These are phyloP conservation scores for Suillus paluster DNA, from an alignment of 768 basidiomycete genomes.

Conservation along the genomic window DNA sequence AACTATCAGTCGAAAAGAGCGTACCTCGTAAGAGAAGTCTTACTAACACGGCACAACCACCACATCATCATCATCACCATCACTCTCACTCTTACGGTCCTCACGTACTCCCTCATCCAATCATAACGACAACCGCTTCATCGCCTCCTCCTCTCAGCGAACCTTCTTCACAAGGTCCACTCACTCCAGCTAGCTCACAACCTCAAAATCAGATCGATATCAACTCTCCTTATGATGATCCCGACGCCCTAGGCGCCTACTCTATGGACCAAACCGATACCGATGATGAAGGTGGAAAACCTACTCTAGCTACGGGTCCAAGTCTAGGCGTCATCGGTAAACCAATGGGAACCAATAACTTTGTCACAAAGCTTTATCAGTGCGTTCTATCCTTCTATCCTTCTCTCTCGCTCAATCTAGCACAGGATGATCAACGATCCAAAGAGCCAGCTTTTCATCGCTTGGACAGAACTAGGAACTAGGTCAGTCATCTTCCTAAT, in stretches of 20 bases:
- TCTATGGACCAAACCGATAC: conserved; percentile 21
- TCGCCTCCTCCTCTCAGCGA: conserved; percentile 32
- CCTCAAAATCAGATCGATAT: conserved; percentile 33
- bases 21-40: too few relatives aligned
- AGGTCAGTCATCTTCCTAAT: conserved; percentile 42
- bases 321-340: conserved; percentile 68
- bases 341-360: conserved; percentile 74
- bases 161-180: conserved; percentile 28
- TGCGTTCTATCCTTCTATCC: too few relatives aligned
- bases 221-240: conserved; percentile 57
- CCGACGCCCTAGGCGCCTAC: conserved; percentile 48
- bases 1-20: too few relatives aligned
- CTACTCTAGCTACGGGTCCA: conserved; percentile 27
- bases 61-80: too few relatives aligned
- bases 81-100: too few relatives aligned
- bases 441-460: conserved; percentile 78
- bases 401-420: too few relatives aligned
- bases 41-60: too few relatives aligned
- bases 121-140: conserved; percentile 36
- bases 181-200: conserved; percentile 20
- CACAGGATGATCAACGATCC: conserved; percentile 87
- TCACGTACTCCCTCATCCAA: conserved; percentile 30
- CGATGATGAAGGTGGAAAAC: conserved; percentile 15
- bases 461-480: conserved; percentile 82
- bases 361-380: conserved; percentile 90